These are phyloP conservation scores for Pseudevernia furfuracea DNA, from an alignment of 495 filamentous ascomycete genomes.

Conservation along the genomic window DNA sequence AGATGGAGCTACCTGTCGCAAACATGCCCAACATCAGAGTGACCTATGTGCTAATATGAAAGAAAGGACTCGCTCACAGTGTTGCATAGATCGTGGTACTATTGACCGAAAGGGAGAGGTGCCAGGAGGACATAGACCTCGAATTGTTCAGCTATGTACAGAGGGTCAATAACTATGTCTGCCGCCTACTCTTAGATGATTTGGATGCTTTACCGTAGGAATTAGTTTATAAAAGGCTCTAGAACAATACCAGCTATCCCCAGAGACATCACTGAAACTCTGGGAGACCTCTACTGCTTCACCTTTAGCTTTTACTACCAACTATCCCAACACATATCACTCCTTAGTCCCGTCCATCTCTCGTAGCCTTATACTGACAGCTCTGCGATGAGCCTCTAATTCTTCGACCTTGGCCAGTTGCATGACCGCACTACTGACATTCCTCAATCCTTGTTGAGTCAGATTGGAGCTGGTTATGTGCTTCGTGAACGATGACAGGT, in stretches of 20 bases:
- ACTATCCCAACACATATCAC: not conserved
- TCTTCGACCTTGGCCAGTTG: conserved; percentile 88
- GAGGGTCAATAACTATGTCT: not conserved
- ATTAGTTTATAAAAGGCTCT: too few species aligned
- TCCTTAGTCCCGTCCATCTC: conserved; percentile 43
- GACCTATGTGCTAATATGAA: not conserved
- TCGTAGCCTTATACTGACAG: conserved; percentile 77
- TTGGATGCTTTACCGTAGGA: not conserved
- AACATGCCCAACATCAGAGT: not conserved
- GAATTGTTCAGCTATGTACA: not conserved
- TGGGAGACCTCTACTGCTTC: not conserved
- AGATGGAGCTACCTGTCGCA: not conserved
- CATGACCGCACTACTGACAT: conserved; percentile 85
- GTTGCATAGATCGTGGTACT: not conserved
- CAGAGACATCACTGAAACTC: not conserved
- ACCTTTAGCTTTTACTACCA: not conserved
- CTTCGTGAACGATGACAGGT: conserved; percentile 89
- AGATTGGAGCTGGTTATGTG: conserved; percentile 91
- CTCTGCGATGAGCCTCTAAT: conserved; percentile 86
- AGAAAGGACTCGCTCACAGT: not conserved
- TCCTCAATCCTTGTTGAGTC: conserved; percentile 72
- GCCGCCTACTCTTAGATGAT: not conserved
- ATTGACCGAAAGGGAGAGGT: not conserved
- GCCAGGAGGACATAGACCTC: not conserved
- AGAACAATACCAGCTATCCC: not conserved